phyloP scores from a whole-genome alignment of 257 asterid genomes.

The Solanum paucissectum region DNA sequence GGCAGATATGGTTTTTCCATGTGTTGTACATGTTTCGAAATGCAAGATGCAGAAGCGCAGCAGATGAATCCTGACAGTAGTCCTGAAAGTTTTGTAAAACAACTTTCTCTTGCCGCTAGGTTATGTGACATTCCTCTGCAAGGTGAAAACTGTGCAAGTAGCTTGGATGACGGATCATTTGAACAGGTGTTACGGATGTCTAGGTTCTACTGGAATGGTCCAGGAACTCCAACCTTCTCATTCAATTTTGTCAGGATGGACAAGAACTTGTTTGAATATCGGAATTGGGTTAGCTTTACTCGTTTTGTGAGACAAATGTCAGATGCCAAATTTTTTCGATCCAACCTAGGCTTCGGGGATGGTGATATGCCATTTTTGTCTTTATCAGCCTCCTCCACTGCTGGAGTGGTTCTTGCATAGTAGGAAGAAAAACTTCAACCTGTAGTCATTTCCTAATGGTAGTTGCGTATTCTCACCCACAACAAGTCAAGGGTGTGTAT shows the following conservation, averaged over 20 bases:
- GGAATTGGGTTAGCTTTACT: slow-evolving; percentile 49
- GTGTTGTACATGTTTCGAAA: slow-evolving; percentile 55
- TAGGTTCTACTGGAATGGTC: slow-evolving; percentile 40
- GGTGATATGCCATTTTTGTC: slow-evolving; percentile 24
- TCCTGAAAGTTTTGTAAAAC: slow-evolving; percentile 54
- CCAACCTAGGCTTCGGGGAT: slow-evolving; percentile 39
- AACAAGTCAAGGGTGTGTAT: slow-evolving; percentile 3
- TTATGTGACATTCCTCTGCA: slow-evolving; percentile 41
- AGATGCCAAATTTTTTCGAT: slow-evolving; percentile 27
- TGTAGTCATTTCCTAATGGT: neutral
- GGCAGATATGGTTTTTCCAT: slow-evolving; percentile 47
- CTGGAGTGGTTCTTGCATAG: slow-evolving; percentile 36
- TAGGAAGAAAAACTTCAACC: slow-evolving; percentile 15
- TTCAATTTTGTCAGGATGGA: slow-evolving; percentile 73
- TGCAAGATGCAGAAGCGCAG: slow-evolving; percentile 40
- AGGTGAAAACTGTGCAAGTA: slow-evolving; percentile 43
- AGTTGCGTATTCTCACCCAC: neutral
- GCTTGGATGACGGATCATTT: slow-evolving; percentile 48
- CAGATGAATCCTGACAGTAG: slow-evolving; percentile 34
- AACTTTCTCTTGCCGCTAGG: slow-evolving; percentile 42
- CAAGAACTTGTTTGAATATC: slow-evolving; percentile 38
- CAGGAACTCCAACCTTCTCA: slow-evolving; percentile 38
- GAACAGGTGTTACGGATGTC: slow-evolving; percentile 55
- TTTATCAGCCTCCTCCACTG: slow-evolving; percentile 27
- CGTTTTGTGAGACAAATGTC: slow-evolving; percentile 59